Conservation (phyloP, 2,329 filamentous ascomycete genomes). For the Xylaria sp. region DNA sequence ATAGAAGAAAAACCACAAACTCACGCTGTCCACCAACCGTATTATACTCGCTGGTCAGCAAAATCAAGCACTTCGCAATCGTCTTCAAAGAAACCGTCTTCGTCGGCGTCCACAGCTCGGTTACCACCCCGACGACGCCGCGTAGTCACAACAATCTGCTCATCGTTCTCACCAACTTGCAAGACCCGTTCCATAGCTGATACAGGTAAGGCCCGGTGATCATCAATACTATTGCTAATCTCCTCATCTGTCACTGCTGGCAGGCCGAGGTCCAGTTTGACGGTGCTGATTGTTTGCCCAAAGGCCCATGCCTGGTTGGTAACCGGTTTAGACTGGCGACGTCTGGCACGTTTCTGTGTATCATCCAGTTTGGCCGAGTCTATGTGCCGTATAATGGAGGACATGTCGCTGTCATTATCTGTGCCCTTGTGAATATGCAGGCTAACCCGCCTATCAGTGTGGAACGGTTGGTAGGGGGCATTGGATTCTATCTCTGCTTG, state of each 20-base stretch:
- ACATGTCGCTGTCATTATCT: constrained; percentile 43
- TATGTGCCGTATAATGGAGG: constrained; percentile 55
- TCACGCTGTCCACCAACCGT: constrained; percentile 15
- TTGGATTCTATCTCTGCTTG: constrained; percentile 95
- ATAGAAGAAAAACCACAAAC: constrained; percentile 29
- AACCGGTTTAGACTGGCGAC: constrained; percentile 31
- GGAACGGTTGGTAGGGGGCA: constrained; percentile 94
- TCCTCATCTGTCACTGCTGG: constrained; percentile 63
- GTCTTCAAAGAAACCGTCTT: constrained; percentile 89
- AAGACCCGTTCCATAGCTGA: constrained; percentile 73
- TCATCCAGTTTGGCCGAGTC: constrained; percentile 57
- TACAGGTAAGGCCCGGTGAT: constrained; percentile 68
- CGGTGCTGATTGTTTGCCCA: constrained; percentile 63
- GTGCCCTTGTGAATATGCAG: constrained; percentile 71
- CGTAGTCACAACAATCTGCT: constrained; percentile 86
- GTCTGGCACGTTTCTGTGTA: constrained; percentile 53
- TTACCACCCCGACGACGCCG: constrained; percentile 72
- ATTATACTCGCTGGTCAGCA: constrained; percentile 74
- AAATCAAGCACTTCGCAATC: constrained; percentile 93
- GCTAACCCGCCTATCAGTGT: constrained; percentile 87
- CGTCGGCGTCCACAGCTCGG: constrained; percentile 63
- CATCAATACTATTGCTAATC: constrained; percentile 60
- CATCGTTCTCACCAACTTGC: constrained; percentile 69
- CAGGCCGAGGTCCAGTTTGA: constrained; percentile 65
- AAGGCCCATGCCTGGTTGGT: constrained; percentile 65